A percentile compares a stretch with the other conserved stretches of the same genome.
phyloP scores from a whole-genome alignment of 352 stramenopile species.

The Achlya hypogyna region DNA sequence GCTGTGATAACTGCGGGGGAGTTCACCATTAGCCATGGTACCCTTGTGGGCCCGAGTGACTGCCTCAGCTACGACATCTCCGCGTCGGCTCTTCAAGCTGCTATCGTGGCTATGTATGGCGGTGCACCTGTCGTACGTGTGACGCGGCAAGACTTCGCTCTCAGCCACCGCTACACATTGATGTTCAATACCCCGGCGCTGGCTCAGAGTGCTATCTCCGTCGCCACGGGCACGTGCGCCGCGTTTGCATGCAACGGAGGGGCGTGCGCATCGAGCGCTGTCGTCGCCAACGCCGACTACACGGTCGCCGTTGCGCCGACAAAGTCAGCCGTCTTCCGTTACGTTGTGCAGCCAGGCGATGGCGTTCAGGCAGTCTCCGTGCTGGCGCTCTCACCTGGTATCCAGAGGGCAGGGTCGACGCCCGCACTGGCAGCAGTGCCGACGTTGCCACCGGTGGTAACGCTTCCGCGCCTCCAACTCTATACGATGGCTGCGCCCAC shows the following conservation, averaged over 20 bases:
- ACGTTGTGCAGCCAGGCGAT: slow-evolving; percentile 38
- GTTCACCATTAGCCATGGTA: not conserved
- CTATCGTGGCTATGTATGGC: not conserved
- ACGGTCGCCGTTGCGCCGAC: slow-evolving; percentile 28
- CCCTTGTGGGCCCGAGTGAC: not conserved
- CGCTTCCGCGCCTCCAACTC: slow-evolving; percentile 27
- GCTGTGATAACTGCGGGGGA: slow-evolving; percentile 24
- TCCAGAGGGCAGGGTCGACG: slow-evolving; percentile 34
- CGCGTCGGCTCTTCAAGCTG: not conserved
- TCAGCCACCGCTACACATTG: slow-evolving; percentile 39
- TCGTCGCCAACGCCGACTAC: slow-evolving; percentile 45
- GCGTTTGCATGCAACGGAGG: slow-evolving; percentile 43
- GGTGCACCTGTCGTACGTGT: not conserved
- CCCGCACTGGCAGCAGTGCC: slow-evolving; percentile 27
- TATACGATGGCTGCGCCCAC: slow-evolving; percentile 29
- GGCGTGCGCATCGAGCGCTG: slow-evolving; percentile 20
- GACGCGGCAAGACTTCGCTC: slow-evolving; percentile 18
- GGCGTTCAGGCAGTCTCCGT: slow-evolving; percentile 23
- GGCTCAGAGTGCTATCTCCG: not conserved
- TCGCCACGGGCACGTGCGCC: slow-evolving; percentile 25
- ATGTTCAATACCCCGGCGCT: slow-evolving; percentile 25
- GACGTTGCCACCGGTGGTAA: slow-evolving; percentile 25
- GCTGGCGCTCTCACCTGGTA: slow-evolving; percentile 28
- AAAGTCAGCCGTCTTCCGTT: slow-evolving; percentile 43
- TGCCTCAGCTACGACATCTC: not conserved